phyloP scores from a whole-genome alignment of 805 yeast genomes.

The Wickerhamiella siamensis region DNA sequence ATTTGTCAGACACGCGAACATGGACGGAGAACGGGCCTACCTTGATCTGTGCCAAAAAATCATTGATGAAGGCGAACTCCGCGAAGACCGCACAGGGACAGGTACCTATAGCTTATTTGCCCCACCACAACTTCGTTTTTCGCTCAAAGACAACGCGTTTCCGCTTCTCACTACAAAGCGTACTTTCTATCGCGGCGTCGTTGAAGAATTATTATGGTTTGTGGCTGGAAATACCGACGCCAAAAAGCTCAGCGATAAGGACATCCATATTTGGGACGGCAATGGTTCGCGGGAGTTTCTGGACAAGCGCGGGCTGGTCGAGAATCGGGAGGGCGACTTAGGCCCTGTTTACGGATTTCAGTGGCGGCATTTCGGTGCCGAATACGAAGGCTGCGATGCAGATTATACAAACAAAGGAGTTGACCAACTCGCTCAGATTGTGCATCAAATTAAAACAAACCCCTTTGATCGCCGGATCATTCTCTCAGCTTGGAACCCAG shows the following conservation, averaged over 20 bases:
- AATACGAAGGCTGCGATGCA: conserved; percentile 70
- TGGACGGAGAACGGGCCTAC: conserved; percentile 65
- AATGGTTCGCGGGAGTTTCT: conserved; percentile 88
- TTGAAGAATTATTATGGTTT: conserved; percentile 88
- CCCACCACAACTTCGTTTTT: conserved; percentile 88
- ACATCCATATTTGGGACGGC: conserved; percentile 98
- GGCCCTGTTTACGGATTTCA: conserved; percentile 99
- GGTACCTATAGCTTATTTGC: conserved; percentile 87
- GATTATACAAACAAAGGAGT: conserved; percentile 80
- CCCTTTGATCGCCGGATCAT: conserved; percentile 94
- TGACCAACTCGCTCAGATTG: conserved; percentile 75
- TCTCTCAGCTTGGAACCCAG: conserved; percentile 97
- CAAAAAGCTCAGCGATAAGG: conserved; percentile 57
- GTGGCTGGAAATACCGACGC: conserved; percentile 83
- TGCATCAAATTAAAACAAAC: conserved; percentile 63
- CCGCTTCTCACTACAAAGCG: conserved; percentile 89
- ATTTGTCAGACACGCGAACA: not conserved
- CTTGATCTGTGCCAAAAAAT: conserved; percentile 67
- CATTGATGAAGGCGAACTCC: conserved; percentile 69
- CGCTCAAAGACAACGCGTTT: conserved; percentile 52
- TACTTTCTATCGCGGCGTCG: conserved; percentile 78
- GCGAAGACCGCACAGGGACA: conserved; percentile 96
- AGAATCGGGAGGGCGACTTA: conserved; percentile 81
- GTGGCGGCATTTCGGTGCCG: conserved; percentile 98
- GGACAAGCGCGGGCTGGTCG: conserved; percentile 64